A percentile compares a stretch with the other conserved stretches of the same genome.
Conservation (phyloP, 768 basidiomycete genomes). For the Leccinellum luteum region DNA sequence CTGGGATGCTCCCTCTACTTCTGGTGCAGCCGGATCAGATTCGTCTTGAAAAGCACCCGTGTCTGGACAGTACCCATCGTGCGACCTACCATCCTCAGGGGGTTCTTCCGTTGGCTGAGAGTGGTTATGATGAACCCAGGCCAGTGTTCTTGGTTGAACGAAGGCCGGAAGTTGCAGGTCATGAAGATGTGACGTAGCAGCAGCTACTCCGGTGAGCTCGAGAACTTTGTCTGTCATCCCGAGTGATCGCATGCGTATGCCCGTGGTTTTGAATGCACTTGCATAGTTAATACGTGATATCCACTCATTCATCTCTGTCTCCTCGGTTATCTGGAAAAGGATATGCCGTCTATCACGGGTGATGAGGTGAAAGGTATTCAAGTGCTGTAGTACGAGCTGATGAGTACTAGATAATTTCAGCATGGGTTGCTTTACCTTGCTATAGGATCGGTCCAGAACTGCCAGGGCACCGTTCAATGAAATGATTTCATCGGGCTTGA, state of each 20-base stretch:
- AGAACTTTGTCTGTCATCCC: conserved; percentile 69
- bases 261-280: conserved; percentile 83
- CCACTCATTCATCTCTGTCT: conserved; percentile 84
- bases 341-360: conserved; percentile 77
- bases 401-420: conserved; percentile 2
- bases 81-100: conserved; percentile 21
- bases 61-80: conserved; percentile 30
- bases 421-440: conserved; percentile 52
- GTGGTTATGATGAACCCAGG: conserved; percentile 45
- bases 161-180: conserved; percentile 48
- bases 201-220: conserved; percentile 78
- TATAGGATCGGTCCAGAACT: conserved; percentile 73
- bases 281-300: conserved; percentile 92
- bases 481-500: conserved; percentile 84
- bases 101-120: conserved; percentile 37
- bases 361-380: conserved; percentile 73
- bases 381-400: conserved; percentile 37
- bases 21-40: conserved; percentile 45
- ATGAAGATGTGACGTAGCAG: conserved; percentile 80
- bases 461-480: conserved; percentile 78
- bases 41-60: conserved; percentile 20
- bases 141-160: conserved; percentile 23
- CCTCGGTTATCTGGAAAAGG: conserved; percentile 70
- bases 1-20: conserved; percentile 60
- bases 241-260: conserved; percentile 74